Evolutionary conservation across 106 monocot genomes (phyloP).

Genomic region (Xerophyta viscosa): DNA sequence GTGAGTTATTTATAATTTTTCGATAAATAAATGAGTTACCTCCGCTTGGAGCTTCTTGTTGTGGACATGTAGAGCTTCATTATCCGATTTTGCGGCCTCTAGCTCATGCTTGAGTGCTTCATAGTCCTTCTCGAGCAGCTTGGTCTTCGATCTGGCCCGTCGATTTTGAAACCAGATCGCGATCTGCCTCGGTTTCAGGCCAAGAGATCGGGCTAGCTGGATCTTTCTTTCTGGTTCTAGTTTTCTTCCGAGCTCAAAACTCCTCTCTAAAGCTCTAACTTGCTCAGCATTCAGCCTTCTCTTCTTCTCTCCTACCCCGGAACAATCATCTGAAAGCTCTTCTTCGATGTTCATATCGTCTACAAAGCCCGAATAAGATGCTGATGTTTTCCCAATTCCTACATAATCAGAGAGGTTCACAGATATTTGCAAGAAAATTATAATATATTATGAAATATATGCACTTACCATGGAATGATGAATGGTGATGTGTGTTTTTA

Average conservation of each 20-base stretch:
- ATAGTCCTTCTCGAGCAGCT: slow-evolving; percentile 82
- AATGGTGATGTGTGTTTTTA: background rate
- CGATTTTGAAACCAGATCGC: slow-evolving; percentile 96
- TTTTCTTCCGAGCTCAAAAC: slow-evolving; percentile 83
- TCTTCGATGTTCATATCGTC: slow-evolving; percentile 42
- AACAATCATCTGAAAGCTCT: slow-evolving; percentile 73
- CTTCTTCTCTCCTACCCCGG: slow-evolving; percentile 73
- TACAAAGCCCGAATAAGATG: slow-evolving; percentile 30
- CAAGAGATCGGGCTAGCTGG: slow-evolving; percentile 66
- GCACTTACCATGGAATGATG: background rate
- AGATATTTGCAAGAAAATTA: too few species aligned
- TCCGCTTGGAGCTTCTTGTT: slow-evolving; percentile 83
- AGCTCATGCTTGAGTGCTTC: slow-evolving; percentile 68
- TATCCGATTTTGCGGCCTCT: slow-evolving; percentile 50
- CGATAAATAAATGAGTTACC: too few species aligned
- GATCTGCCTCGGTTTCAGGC: slow-evolving; percentile 77
- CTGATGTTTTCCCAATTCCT: slow-evolving; percentile 62
- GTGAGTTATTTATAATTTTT: too few species aligned
- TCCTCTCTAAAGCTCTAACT: slow-evolving; percentile 79
- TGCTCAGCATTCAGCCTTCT: slow-evolving; percentile 82
- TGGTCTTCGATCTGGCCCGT: slow-evolving; percentile 90
- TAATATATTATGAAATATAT: too few species aligned
- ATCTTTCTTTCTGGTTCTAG: slow-evolving; percentile 86
- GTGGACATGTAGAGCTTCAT: slow-evolving; percentile 56
- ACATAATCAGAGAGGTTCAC: too few species aligned